Percentiles rank a stretch among this genome's conserved stretches.
Evolutionary conservation across 768 basidiomycete species (phyloP).

Genomic region (Tulasnella calospora): DNA sequence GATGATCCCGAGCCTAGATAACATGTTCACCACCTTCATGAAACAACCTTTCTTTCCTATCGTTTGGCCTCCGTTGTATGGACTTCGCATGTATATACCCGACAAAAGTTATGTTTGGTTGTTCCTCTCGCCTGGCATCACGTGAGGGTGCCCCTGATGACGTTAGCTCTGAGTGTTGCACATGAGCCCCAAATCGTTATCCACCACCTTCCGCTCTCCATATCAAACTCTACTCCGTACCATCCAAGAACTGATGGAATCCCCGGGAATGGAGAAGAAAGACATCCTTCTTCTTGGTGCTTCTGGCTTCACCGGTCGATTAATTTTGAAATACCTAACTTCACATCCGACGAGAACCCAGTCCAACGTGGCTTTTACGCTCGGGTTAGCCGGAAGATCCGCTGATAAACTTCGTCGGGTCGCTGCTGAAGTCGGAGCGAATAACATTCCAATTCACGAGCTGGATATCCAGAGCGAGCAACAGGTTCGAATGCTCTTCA

Average conservation of each 20-base stretch:
- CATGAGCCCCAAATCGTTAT: neutral
- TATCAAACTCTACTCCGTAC: neutral
- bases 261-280: neutral
- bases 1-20: too few relatives aligned
- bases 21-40: too few relatives aligned
- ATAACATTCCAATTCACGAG: slow-evolving; percentile 48
- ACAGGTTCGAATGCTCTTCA: slow-evolving; percentile 56
- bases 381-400: slow-evolving; percentile 68
- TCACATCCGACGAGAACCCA: slow-evolving; percentile 51
- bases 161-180: neutral
- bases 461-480: slow-evolving; percentile 56
- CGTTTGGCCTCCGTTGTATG: neutral
- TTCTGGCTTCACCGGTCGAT: slow-evolving; percentile 53
- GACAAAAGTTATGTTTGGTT: neutral
- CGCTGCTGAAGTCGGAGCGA: slow-evolving; percentile 45
- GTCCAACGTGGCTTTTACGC: slow-evolving; percentile 46
- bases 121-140: neutral
- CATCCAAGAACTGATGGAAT: neutral
- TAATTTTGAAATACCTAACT: slow-evolving; percentile 62
- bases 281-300: slow-evolving; percentile 71
- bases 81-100: too few relatives aligned
- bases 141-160: neutral
- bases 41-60: too few relatives aligned
- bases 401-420: slow-evolving; percentile 48
- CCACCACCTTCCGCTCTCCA: neutral